Conservation (phyloP, 345 rosid species). For the Eucalyptus guilfoylei region DNA sequence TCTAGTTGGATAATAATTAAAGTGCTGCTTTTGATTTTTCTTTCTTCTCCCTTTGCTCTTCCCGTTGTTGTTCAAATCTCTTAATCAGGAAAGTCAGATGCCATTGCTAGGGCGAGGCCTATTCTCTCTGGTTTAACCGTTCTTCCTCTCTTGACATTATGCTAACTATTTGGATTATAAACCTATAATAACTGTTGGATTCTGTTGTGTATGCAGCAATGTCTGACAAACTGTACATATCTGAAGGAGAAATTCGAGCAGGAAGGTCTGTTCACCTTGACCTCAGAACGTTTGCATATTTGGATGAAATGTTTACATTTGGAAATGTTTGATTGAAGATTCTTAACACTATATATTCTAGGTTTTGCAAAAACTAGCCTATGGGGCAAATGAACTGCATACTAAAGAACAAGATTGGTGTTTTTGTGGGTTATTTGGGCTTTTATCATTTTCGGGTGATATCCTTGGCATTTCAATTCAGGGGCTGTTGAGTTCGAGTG, state of each 20-base stretch:
- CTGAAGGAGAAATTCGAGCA: constrained; percentile 70
- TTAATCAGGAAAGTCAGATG: constrained; percentile 71
- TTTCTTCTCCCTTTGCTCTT: neutral
- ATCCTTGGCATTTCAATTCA: neutral
- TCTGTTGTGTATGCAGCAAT: constrained; percentile 36
- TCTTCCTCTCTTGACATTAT: neutral
- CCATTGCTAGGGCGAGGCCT: constrained; percentile 61
- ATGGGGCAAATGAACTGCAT: no score
- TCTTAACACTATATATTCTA: no score
- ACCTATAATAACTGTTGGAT: neutral
- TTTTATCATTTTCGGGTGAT: neutral
- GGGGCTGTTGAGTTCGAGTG: neutral
- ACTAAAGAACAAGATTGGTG: no score
- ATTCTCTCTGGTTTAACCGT: constrained; percentile 51
- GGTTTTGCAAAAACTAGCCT: no score
- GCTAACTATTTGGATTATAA: neutral
- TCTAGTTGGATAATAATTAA: neutral
- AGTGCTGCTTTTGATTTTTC: neutral
- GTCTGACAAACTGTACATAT: constrained; percentile 55
- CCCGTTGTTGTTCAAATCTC: constrained; percentile 27
- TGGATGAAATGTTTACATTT: neutral
- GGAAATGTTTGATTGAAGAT: no score
- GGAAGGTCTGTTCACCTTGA: constrained; percentile 45
- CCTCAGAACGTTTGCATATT: neutral
- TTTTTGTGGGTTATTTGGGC: neutral